These are phyloP conservation scores for Taphrina pruni DNA, from an alignment of 1,139 yeast genomes.

Conservation along the genomic window DNA sequence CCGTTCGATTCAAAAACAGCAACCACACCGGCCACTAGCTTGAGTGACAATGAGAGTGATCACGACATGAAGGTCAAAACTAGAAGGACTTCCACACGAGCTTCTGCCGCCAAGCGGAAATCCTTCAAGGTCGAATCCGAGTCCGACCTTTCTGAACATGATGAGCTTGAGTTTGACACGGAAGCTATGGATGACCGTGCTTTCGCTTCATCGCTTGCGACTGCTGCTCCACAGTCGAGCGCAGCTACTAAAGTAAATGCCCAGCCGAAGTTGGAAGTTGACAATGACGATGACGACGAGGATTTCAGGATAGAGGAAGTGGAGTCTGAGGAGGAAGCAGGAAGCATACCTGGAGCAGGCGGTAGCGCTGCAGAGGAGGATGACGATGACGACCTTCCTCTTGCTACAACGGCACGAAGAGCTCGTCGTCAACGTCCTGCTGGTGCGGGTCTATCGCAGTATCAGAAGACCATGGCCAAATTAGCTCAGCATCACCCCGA, in stretches of 20 bases:
- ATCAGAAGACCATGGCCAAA: slow-evolving; percentile 38
- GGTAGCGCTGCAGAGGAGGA: slow-evolving; percentile 20
- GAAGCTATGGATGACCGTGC: background rate
- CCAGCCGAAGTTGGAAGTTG: background rate
- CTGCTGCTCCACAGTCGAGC: background rate
- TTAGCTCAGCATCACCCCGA: slow-evolving; percentile 80
- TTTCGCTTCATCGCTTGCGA: background rate
- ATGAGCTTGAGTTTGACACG: background rate
- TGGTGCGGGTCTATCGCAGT: slow-evolving; percentile 19
- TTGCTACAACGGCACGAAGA: slow-evolving; percentile 3
- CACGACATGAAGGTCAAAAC: background rate
- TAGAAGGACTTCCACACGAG: background rate
- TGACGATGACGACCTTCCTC: slow-evolving; percentile 31
- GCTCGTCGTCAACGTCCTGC: slow-evolving; percentile 14
- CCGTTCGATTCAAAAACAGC: background rate
- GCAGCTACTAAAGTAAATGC: background rate
- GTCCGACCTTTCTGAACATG: slow-evolving; percentile 21
- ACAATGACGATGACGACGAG: background rate
- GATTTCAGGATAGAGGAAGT: background rate
- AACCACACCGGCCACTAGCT: slow-evolving; percentile 30
- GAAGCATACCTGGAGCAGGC: background rate
- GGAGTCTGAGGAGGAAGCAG: background rate
- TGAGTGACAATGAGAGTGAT: slow-evolving; percentile 12
- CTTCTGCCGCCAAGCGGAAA: background rate
- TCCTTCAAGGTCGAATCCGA: slow-evolving; percentile 18